These are phyloP conservation scores for Blastobotrys mokoenaii DNA, from an alignment of 805 yeast genomes.

Conservation along the genomic window DNA sequence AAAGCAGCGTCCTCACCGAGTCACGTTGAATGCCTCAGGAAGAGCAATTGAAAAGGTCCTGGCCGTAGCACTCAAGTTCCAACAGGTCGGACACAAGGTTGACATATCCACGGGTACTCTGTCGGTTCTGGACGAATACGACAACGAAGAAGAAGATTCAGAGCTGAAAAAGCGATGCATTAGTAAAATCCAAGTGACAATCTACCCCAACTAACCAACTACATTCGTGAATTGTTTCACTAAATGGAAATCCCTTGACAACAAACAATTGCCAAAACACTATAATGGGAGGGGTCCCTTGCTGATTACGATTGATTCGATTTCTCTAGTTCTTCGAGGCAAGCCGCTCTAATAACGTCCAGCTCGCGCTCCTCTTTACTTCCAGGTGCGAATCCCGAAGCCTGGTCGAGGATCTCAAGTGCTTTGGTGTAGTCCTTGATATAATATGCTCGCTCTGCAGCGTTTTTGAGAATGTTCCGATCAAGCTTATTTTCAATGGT, in stretches of 20 bases:
- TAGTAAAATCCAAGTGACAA: constrained; percentile 37
- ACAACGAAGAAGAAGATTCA: constrained; percentile 17
- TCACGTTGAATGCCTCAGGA: constrained; percentile 71
- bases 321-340: not conserved
- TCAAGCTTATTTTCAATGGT: constrained; percentile 38
- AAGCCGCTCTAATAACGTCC: not conserved
- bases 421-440: constrained; percentile 45
- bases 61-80: constrained; percentile 54
- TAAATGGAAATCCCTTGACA: too few relatives aligned
- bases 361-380: constrained; percentile 1
- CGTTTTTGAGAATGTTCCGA: constrained; percentile 46
- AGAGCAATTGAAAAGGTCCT: constrained; percentile 54
- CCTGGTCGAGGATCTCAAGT: constrained; percentile 33
- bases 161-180: constrained; percentile 30
- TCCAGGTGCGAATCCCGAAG: constrained; percentile 1
- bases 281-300: not conserved
- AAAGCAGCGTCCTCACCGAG: constrained; percentile 36
- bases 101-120: constrained; percentile 58
- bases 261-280: too few relatives aligned
- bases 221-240: not conserved
- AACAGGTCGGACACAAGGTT: constrained; percentile 40
- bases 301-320: not conserved
- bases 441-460: constrained; percentile 58
- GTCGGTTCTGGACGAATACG: constrained; percentile 60
- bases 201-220: constrained; percentile 18